Percentiles rank a stretch among this genome's conserved stretches.
Evolutionary conservation across 2,329 filamentous ascomycete genomes (phyloP).

Genomic region (Byssochlamys sp.): DNA sequence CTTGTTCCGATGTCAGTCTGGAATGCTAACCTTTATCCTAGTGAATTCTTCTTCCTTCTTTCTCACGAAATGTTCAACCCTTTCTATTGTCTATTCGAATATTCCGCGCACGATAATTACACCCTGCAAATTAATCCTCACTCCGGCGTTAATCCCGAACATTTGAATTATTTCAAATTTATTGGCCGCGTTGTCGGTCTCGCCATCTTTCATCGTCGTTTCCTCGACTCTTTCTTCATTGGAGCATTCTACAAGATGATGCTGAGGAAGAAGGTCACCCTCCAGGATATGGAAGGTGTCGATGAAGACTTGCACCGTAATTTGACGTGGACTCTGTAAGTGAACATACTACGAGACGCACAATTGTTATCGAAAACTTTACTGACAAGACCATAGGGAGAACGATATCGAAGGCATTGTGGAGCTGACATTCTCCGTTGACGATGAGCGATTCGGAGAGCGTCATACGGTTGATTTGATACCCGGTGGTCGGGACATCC

Average conservation of each 20-base stretch:
- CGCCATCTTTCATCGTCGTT: constrained; percentile 94
- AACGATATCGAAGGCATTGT: constrained; percentile 93
- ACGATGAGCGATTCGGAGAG: constrained; percentile 94
- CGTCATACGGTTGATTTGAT: constrained; percentile 90
- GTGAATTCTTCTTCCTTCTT: constrained; percentile 98
- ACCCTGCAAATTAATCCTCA: constrained; percentile 99
- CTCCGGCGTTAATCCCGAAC: constrained; percentile 96
- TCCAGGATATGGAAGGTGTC: constrained; percentile 97
- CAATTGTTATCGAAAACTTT: background rate
- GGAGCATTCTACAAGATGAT: constrained; percentile 99
- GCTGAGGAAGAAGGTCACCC: constrained; percentile 76
- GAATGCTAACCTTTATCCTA: constrained; percentile 25
- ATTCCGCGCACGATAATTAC: constrained; percentile 99
- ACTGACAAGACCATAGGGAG: constrained; percentile 44
- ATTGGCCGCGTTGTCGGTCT: constrained; percentile 94
- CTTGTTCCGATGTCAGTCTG: background rate
- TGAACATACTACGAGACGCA: constrained; percentile 5
- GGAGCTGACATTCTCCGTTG: constrained; percentile 91
- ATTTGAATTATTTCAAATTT: constrained; percentile 99
- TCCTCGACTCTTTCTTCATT: constrained; percentile 98
- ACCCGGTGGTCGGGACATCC: constrained; percentile 77
- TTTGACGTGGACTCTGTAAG: constrained; percentile 81
- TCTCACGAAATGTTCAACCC: constrained; percentile 99
- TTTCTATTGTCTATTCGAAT: constrained; percentile 98
- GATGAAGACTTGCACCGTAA: constrained; percentile 96